Base-by-base conservation (phyloP, 106 monocot species). In the Xerophyta viscosa region DNA sequence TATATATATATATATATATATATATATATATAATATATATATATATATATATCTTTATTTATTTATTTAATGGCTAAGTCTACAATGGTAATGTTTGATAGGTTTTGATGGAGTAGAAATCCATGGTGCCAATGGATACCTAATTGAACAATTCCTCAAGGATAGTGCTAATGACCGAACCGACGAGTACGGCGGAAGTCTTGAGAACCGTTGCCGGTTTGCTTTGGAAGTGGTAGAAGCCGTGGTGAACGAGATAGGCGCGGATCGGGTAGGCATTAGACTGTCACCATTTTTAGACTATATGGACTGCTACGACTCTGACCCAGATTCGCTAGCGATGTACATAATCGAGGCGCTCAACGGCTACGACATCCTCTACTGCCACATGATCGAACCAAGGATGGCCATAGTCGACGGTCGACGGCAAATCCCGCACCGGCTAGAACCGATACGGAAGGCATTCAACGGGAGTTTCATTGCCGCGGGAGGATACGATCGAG, bases 181-280 rank as follows among this genome's bases (percentile, higher is more conserved):
- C 3, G 60, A 60, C 29, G 60, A 60, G 28, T 60, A 60, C 12
- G 60, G 60, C 0, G 60, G 71, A 11, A 64, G 64, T 31, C 12
- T 71, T 25, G 64, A 64, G 24, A 71, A 71, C 25, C 56, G 71
- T 2, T 71, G 71, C 42, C 71, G 71, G 17, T 71, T 71, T 19
- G 57, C 64, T 9, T 18, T 71, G 1, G 50, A 64, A 48, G 57
- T 71, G 1, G 27, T 64, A 14, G 57, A 56, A 25, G 63, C 71
- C 10, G 29, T 71, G 5, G 64, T 24, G 0, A 8, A 52, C 10
- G 64, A 64, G 64, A 58, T 71, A n/a, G 63, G 64, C 17, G 50
- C 64, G 5, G 50, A 50, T 10, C 6, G 57, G 22, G 64, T 71
- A 9, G 71, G 71, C 29, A 58, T 71, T 25, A 10, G 64, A 41